phyloP scores from a whole-genome alignment of 2,329 filamentous ascomycete genomes.

The Balansia obtecta region DNA sequence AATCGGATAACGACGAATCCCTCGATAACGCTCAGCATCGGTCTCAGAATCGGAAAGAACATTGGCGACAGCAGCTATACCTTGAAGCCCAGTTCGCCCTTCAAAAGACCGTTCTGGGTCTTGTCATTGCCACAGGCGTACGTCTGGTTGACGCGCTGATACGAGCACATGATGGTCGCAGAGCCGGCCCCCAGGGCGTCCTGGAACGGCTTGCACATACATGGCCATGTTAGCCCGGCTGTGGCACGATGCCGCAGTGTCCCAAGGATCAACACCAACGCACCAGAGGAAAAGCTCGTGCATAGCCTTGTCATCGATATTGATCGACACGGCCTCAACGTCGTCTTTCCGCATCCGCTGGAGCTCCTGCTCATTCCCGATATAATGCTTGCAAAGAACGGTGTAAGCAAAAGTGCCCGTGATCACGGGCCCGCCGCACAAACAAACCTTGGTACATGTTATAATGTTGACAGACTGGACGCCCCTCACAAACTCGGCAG shows the following conservation, averaged over 20 bases:
- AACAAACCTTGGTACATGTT: conserved; percentile 46
- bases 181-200: conserved; percentile 52
- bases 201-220: conserved; percentile 55
- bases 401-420: neutral
- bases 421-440: too few species aligned
- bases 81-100: conserved; percentile 44
- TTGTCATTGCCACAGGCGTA: conserved; percentile 60
- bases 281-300: conserved; percentile 55
- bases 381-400: conserved; percentile 49
- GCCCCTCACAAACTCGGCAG: conserved; percentile 36
- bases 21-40: conserved; percentile 11
- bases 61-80: neutral
- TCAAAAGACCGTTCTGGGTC: conserved; percentile 53
- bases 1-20: conserved; percentile 58
- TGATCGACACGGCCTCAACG: conserved; percentile 39
- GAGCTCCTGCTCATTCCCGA: conserved; percentile 66
- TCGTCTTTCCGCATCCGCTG: conserved; percentile 50
- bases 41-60: neutral
- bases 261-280: too few species aligned
- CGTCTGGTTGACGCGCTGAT: conserved; percentile 58
- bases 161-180: conserved; percentile 46
- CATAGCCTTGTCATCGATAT: conserved; percentile 48
- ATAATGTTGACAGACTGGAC: conserved; percentile 42
- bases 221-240: neutral
- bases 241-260: too few species aligned